A percentile compares a stretch with the other conserved stretches of the same genome.
Conservation (phyloP, 768 basidiomycete genomes). For the Lactarius indigo region DNA sequence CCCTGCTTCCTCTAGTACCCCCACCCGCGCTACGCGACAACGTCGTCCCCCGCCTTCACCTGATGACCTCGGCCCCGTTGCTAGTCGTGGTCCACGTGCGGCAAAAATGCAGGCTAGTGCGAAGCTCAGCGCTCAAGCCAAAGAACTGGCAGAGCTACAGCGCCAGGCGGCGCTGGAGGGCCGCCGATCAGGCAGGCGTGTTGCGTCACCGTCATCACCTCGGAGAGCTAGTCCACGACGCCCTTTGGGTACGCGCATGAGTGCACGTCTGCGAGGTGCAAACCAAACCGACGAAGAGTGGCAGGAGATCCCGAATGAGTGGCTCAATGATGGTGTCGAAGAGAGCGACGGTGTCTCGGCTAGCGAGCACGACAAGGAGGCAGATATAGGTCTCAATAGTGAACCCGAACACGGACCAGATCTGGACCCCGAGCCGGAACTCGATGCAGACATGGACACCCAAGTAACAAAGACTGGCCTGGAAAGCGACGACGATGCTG, state of each 20-base stretch:
- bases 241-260: conserved; percentile 57
- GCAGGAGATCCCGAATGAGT: conserved; percentile 78
- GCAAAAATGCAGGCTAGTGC: conserved; percentile 71
- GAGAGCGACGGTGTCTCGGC: conserved; percentile 21
- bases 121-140: conserved; percentile 65
- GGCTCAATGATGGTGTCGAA: conserved; percentile 42
- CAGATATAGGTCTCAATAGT: conserved; percentile 16
- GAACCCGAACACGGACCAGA: conserved; percentile 8
- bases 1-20: conserved; percentile 10
- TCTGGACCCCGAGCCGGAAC: conserved; percentile 27
- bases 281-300: conserved; percentile 51
- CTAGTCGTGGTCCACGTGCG: conserved; percentile 50
- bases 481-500: conserved; percentile 56
- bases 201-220: conserved; percentile 15
- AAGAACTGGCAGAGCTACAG: conserved; percentile 60
- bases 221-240: conserved; percentile 29
- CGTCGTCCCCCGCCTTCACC: conserved; percentile 10
- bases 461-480: conserved; percentile 45
- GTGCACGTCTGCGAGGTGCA: conserved; percentile 57
- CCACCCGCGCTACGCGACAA: conserved; percentile 12
- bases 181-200: conserved; percentile 23
- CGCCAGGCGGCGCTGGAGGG: conserved; percentile 41
- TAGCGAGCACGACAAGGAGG: conserved; percentile 24
- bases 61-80: conserved; percentile 22
- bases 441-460: conserved; percentile 19